Conservation (phyloP, 2,329 filamentous ascomycete genomes). For the Epichloe coenophiala region DNA sequence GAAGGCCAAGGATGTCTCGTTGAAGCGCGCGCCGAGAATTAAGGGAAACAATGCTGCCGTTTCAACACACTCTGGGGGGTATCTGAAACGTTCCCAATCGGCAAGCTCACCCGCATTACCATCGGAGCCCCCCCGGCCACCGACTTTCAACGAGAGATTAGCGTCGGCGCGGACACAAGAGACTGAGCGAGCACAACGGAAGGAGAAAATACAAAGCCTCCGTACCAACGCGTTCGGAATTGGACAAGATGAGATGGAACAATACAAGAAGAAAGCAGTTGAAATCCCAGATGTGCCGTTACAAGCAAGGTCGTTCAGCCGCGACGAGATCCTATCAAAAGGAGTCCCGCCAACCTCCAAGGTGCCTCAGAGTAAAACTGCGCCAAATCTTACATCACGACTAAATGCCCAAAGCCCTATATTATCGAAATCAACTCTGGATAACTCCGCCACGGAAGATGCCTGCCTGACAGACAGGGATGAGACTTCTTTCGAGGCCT, state of each 20-base stretch:
- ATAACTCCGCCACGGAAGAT: constrained; percentile 5
- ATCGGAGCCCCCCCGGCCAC: constrained; percentile 24
- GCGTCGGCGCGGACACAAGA: constrained; percentile 53
- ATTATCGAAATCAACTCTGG: not conserved
- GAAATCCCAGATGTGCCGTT: constrained; percentile 37
- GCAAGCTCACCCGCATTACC: constrained; percentile 15
- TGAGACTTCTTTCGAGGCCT: constrained; percentile 60
- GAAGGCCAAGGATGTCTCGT: constrained; percentile 66
- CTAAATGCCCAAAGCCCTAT: constrained; percentile 9
- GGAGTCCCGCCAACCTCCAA: constrained; percentile 10
- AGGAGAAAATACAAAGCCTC: constrained; percentile 36
- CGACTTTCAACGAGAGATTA: constrained; percentile 75
- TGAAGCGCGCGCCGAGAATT: constrained; percentile 55
- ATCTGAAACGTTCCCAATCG: constrained; percentile 31
- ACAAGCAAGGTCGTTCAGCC: constrained; percentile 40
- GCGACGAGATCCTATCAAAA: constrained; percentile 45
- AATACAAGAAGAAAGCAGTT: constrained; percentile 43
- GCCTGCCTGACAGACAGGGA: constrained; percentile 9
- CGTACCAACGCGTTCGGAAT: constrained; percentile 45
- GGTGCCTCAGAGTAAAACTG: constrained; percentile 31
- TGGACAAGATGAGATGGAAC: constrained; percentile 43
- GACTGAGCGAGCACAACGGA: constrained; percentile 32
- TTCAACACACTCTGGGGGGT: constrained; percentile 19
- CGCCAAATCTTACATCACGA: constrained; percentile 16
- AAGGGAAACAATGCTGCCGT: constrained; percentile 14